Evolutionary conservation across 2,329 filamentous ascomycete genomes (phyloP), one percentile per base, ranked within the genome.

Genomic region (Neobulgaria alba): DNA sequence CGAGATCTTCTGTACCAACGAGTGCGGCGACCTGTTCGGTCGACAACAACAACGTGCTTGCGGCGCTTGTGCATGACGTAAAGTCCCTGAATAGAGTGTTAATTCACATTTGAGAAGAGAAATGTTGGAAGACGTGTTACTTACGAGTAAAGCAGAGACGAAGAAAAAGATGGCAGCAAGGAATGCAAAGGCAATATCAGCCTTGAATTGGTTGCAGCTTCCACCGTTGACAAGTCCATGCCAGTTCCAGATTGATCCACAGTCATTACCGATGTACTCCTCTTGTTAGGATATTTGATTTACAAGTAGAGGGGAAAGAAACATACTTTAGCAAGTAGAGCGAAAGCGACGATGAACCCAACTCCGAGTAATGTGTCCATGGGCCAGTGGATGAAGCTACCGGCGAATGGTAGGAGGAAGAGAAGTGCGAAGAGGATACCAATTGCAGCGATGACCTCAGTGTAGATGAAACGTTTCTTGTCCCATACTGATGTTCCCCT

Each of bases 211-310:
- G 43, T 74, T 69, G 61, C 84, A 90, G n/a, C 60, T 58, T 33
- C 71, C 63, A 48, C 79, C 88, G 2, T 89, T 95, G 59, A 75
- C 95, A 1, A 68, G 92, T 2, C 86, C 93, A 54, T 69, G 93
- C 23, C 84, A 94, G 57, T 88, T 95, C 57, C 74, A 95, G 26
- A 75, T 78, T 5, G 72, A 75, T 39, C 87, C 83, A 56, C 75
- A 84, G 36, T 93, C 85, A 85, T 94, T 62, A 72, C 93, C 35
- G 86, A 95, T 62, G 79, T 48, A 50, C 37, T 51, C 14, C 10
- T 26, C n/a, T 7, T 7, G 32, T 32, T n/a, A n/a, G n/a, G n/a
- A n/a, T n/a, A n/a, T n/a, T n/a, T n/a, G n/a, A n/a, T n/a, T n/a
- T n/a, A n/a, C n/a, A 29, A 16, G 29, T 3, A 31, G 10, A 10